Percentiles rank a stretch among this genome's conserved stretches.
These are phyloP conservation scores for Haplographium delicatum DNA, from an alignment of 495 filamentous ascomycete genomes.

Conservation along the genomic window DNA sequence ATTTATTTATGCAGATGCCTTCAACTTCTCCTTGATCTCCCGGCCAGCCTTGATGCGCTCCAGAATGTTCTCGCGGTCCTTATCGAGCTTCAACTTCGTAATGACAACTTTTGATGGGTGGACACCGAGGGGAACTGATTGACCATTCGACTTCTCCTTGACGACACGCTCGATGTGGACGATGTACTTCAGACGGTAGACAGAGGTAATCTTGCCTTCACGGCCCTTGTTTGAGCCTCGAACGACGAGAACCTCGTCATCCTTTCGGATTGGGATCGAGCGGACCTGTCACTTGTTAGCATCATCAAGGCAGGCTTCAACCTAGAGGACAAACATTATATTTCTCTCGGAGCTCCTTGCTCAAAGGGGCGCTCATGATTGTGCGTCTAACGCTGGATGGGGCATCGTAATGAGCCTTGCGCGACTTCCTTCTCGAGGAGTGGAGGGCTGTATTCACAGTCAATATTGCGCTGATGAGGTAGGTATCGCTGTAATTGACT, in stretches of 20 bases:
- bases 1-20: constrained; percentile 20
- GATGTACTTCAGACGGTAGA: constrained; percentile 97
- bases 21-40: constrained; percentile 54
- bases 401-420: constrained; percentile 93
- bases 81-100: constrained; percentile 96
- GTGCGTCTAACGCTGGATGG: constrained; percentile 85
- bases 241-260: constrained; percentile 88
- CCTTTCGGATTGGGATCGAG: constrained; percentile 95
- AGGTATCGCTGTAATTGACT: neutral
- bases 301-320: neutral
- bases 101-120: constrained; percentile 90
- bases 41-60: constrained; percentile 76
- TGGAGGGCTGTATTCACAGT: constrained; percentile 46
- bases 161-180: constrained; percentile 89
- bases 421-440: constrained; percentile 92
- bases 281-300: constrained; percentile 60
- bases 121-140: constrained; percentile 82
- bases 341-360: constrained; percentile 94
- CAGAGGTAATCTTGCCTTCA: constrained; percentile 88
- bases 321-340: constrained; percentile 64
- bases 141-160: constrained; percentile 91
- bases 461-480: constrained; percentile 12
- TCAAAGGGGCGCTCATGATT: constrained; percentile 90
- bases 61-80: constrained; percentile 93
- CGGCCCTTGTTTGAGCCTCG: constrained; percentile 91